Evolutionary conservation across 176 grass and related monocot species (phyloP).

Genomic region (Poa pratensis): DNA sequence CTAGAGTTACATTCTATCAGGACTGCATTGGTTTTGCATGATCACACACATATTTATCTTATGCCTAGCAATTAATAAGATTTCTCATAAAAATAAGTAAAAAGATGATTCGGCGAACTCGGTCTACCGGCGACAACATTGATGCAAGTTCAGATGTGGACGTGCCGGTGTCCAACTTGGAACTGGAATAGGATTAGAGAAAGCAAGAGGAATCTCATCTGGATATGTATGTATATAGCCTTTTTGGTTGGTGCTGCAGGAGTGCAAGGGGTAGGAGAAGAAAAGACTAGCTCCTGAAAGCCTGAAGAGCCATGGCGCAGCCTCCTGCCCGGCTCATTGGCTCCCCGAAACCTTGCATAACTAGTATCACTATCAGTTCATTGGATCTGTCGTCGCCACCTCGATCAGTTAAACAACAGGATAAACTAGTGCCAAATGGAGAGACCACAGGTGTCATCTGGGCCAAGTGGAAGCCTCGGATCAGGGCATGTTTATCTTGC

Average conservation of each 20-base stretch:
- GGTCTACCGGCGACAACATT: conserved; percentile 20
- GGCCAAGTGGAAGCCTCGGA: not conserved
- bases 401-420: not conserved
- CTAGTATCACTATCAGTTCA: not conserved
- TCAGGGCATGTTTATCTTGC: not conserved
- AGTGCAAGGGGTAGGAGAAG: not conserved
- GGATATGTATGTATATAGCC: conserved; percentile 28
- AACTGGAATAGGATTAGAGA: conserved; percentile 16
- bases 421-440: conserved; percentile 12
- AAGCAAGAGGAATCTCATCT: conserved; percentile 40
- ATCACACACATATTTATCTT: not conserved
- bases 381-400: conserved; percentile 27
- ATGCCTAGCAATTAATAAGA: not conserved
- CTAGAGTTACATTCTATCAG: too few species aligned
- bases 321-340: conserved; percentile 31
- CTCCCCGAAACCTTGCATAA: not conserved
- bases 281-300: not conserved
- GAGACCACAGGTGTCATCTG: not conserved
- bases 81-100: not conserved
- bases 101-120: too few species aligned
- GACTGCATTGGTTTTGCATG: not conserved
- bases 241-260: conserved; percentile 34
- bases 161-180: conserved; percentile 28
- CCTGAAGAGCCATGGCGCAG: conserved; percentile 24
- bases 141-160: conserved; percentile 36